Evolutionary conservation across 2,329 filamentous ascomycete genomes (phyloP).

Genomic region (Colletotrichum theobromicola): DNA sequence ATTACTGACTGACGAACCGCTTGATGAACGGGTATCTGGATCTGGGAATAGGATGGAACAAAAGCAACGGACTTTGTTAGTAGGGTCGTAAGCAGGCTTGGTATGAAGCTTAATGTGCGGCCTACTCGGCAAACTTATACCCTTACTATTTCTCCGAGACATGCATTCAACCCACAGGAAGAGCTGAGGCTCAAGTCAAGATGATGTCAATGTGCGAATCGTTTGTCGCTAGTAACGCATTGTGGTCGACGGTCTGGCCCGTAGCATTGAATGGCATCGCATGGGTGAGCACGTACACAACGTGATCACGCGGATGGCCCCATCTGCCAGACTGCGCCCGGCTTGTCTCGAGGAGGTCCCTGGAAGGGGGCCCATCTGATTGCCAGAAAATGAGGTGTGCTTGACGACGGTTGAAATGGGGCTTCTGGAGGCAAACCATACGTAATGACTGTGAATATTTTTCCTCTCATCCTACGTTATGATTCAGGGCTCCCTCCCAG

Average conservation of each 20-base stretch:
- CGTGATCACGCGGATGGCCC: conserved; percentile 2
- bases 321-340: conserved; percentile 9
- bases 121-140: neutral
- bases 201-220: conserved; percentile 15
- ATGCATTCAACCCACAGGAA: neutral
- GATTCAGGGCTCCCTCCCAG: neutral
- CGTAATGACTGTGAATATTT: neutral
- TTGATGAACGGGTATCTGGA: neutral
- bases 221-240: neutral
- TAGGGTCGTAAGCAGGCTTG: neutral
- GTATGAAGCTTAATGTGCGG: neutral
- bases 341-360: neutral
- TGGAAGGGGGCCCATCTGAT: neutral
- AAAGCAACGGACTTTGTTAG: neutral
- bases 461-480: neutral
- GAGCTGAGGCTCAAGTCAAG: neutral
- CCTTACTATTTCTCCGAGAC: neutral
- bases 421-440: neutral
- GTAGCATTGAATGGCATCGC: conserved; percentile 1
- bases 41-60: neutral
- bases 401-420: neutral
- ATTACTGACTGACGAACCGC: neutral
- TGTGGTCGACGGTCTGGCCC: conserved; percentile 9
- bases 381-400: neutral
- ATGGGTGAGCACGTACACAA: neutral